Base-by-base conservation (phyloP, 202 grass and related monocot genomes). In the Panicum virgatum region DNA sequence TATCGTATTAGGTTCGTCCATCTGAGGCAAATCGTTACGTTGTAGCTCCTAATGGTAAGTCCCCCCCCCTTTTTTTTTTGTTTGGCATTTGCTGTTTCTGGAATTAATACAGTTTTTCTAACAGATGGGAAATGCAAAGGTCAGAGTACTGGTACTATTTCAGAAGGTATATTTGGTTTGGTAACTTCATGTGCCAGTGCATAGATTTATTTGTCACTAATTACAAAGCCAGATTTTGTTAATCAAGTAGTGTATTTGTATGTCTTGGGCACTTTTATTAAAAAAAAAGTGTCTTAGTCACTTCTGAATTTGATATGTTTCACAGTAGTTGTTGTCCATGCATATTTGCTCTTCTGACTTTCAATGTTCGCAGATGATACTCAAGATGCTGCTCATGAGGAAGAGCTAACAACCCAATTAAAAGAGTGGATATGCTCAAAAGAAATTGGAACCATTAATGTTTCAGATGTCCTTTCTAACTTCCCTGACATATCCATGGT, bases 341-440 rank as follows among this genome's bases (percentile, higher is more conserved):
- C 15, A 70, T 69, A 29, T 62, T 44, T 76, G 14, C 50, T 74
- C 45, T 80, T 84, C 69, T 84, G 54, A 44, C 15, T 82, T 34
- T 65, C 19, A 89, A 52, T 82, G 26, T 48, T 86, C 81, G 67
- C 86, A 98, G 92, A 91, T 63, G 96, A 96, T 79, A 98, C 96
- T 90, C 90, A 96, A 92, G 96, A 98, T 88, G 72, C 77, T 88
- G 88, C 87, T 73, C 86, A 93, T 76, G 90, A 93, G 60, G 92
- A 96, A 85, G 91, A 93, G 44, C 73, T 91, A 57, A 61, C 92
- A 75, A 54, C 52, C 74, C 80, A 84, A 87, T 83, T 98, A 67
- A 93, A 85, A 76, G 66, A 91, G 51, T 98, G 96, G 96, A 88
- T 98, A 78, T 88, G 82, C 81, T 87, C 87, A 67, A 86, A 80